Evolutionary conservation across 441 rosid species (phyloP).

Genomic region (Eutrema salsugineum): DNA sequence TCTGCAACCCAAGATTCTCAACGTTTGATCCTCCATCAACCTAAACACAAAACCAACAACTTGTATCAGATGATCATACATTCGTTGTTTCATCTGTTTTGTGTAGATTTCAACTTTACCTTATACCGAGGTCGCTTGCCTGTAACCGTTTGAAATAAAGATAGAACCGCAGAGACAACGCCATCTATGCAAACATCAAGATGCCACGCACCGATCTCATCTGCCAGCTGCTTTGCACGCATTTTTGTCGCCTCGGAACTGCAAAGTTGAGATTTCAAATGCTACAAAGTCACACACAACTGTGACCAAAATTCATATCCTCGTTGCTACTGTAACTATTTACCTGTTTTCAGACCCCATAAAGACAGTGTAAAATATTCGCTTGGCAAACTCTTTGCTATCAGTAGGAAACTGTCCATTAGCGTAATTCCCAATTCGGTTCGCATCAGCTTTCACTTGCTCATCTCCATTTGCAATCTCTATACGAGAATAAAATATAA

Average conservation of each 20-base stretch:
- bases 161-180: conserved; percentile 74
- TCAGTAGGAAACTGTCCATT: conserved; percentile 83
- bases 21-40: conserved; percentile 88
- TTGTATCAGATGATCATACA: not conserved
- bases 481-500: conserved; percentile 30
- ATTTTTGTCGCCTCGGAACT: conserved; percentile 77
- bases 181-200: conserved; percentile 83
- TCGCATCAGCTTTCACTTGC: conserved; percentile 93
- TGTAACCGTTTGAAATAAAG: conserved; percentile 82
- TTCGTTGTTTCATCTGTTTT: not conserved
- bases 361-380: conserved; percentile 87
- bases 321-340: not conserved
- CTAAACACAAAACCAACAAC: conserved; percentile 35
- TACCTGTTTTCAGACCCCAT: conserved; percentile 99
- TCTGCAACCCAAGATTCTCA: conserved; percentile 95
- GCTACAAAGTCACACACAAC: not conserved
- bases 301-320: not conserved
- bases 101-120: conserved; percentile 38
- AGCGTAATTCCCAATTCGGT: conserved; percentile 66
- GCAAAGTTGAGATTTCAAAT: conserved; percentile 18
- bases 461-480: conserved; percentile 90
- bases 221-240: conserved; percentile 80
- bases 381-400: conserved; percentile 89
- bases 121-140: conserved; percentile 85
- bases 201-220: conserved; percentile 98